Evolutionary conservation across 345 rosid species (phyloP), one percentile per base, ranked within the genome.

Genomic region (Aegle marmelos): DNA sequence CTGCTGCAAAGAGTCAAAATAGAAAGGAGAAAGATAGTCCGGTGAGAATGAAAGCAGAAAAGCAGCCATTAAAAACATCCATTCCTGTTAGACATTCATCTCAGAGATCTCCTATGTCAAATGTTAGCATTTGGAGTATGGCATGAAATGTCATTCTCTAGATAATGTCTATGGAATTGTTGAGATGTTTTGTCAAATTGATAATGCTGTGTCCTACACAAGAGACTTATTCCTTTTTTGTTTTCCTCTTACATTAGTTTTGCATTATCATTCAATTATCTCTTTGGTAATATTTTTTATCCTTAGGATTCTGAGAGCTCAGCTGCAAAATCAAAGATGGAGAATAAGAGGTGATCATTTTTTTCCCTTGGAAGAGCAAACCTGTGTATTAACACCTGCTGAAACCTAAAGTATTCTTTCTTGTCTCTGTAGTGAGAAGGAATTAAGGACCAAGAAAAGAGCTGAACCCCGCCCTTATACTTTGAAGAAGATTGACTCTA

Each of bases 311-410:
- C 79, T 74, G 82, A 83, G 75, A 86, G 75, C 67, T 76, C 50
- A 66, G 79, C 63, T 70, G 71, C 86, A 41, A 91, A 86, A 75
- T 59, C 64, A 70, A 78, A 84, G 76, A 39, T n/a, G 65, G 86
- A 60, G 72, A 79, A 62, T 64, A 84, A 79, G 82, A 89, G 96
- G 98, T 94, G 88, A 37, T 70, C 63, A 5, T 22, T 64, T 16
- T 63, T 79, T 64, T 3, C 57, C 78, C 24, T 68, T 72, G 72
- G 68, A 70, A 25, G 36, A 68, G 59, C 31, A 57, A 25, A 68
- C 61, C 59, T 64, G 64, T 53, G 24, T 78, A 22, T 80, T 72
- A 50, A n/a, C 72, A 28, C 67, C 67, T 34, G 37, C 54, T 75
- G 21, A 57, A 54, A 57, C 34, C 62, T 60, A 54, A 73, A 28